Evolutionary conservation across 1,284 basidiomycete genomes (phyloP).

Genomic region (Lentinula novae-zelandiae): DNA sequence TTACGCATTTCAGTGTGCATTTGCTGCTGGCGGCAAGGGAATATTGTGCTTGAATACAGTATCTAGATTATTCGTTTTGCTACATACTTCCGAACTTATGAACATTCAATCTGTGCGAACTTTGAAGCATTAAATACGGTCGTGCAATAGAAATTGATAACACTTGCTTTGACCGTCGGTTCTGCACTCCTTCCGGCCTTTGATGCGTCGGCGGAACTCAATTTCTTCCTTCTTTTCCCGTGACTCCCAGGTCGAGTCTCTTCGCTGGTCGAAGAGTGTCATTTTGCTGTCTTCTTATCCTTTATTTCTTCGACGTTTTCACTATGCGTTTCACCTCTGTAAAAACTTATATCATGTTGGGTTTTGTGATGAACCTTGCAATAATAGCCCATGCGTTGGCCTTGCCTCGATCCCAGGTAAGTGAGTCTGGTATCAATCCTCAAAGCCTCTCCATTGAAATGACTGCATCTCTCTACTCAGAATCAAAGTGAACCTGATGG

Average conservation of each 20-base stretch:
- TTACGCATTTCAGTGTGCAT: neutral
- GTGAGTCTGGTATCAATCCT: neutral
- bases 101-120: no score
- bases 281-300: neutral
- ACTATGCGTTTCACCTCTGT: neutral
- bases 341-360: neutral
- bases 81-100: neutral
- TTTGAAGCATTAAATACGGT: no score
- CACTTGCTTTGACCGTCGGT: no score
- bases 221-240: neutral
- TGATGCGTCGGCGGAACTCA: no score
- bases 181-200: no score
- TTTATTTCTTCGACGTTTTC: neutral
- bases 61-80: neutral
- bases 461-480: neutral
- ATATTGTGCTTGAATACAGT: neutral
- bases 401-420: neutral
- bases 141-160: no score
- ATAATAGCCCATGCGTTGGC: neutral
- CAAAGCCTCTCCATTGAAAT: neutral
- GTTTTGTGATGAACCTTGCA: neutral
- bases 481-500: neutral
- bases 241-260: neutral
- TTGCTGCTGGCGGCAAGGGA: neutral
- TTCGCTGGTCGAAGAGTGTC: neutral